Conservation (phyloP, 495 filamentous ascomycete genomes). For the Penicillium maclennaniae region DNA sequence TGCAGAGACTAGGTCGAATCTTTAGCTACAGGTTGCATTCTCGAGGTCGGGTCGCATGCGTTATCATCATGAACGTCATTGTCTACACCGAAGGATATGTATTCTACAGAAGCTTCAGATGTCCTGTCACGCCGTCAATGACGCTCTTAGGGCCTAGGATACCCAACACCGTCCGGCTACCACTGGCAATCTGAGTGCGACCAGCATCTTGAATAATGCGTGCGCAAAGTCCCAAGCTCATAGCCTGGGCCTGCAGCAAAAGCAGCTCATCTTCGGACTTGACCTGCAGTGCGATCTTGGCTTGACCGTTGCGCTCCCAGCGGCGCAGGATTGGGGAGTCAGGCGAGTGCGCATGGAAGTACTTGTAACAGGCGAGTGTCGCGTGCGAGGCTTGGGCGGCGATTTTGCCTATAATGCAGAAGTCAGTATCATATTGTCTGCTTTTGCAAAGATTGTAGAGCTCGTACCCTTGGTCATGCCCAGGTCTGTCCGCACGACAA, state of each 20-base stretch:
- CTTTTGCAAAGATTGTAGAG: not conserved
- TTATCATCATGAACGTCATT: constrained; percentile 27
- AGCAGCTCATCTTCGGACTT: constrained; percentile 80
- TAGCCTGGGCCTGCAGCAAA: constrained; percentile 69
- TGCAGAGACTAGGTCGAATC: not conserved
- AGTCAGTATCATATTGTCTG: not conserved
- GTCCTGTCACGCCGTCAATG: constrained; percentile 81
- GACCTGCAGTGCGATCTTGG: constrained; percentile 86
- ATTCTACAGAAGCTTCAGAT: constrained; percentile 75
- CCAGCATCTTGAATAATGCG: constrained; percentile 93
- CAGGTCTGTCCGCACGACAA: constrained; percentile 88
- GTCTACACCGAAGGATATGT: constrained; percentile 7
- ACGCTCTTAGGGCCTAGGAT: constrained; percentile 84
- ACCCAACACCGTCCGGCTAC: constrained; percentile 86
- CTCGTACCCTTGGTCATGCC: constrained; percentile 90
- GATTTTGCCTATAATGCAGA: constrained; percentile 72
- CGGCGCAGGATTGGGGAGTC: constrained; percentile 64
- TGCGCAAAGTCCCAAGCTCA: constrained; percentile 80
- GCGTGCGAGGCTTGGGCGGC: constrained; percentile 95
- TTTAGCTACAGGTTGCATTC: not conserved
- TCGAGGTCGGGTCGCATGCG: not conserved
- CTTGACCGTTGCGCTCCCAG: constrained; percentile 83
- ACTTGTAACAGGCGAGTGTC: constrained; percentile 94
- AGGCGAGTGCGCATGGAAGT: constrained; percentile 55
- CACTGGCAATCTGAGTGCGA: constrained; percentile 91